A percentile compares a stretch with the other conserved stretches of the same genome.
These are phyloP conservation scores for Odonthalia washingtoniensis DNA, from an alignment of 31 red algal genomes.

Conservation along the genomic window DNA sequence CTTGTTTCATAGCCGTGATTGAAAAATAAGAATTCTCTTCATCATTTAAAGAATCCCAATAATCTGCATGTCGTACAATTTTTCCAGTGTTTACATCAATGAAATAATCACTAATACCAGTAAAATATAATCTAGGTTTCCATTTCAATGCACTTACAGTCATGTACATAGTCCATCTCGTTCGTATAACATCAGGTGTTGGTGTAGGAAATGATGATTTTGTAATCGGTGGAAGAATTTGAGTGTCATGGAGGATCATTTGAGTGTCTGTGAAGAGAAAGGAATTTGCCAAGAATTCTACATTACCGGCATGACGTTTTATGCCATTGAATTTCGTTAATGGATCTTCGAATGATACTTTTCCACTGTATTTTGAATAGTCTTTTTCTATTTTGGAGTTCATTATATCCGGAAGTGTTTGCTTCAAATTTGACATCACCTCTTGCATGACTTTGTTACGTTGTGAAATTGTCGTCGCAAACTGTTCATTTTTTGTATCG, in stretches of 20 bases:
- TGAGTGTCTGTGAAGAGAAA: slow-evolving; percentile 62
- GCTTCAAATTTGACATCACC: background rate
- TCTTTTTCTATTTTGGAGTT: background rate
- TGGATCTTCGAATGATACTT: slow-evolving; percentile 81
- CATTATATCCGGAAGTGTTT: background rate
- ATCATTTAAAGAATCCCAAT: slow-evolving; percentile 76
- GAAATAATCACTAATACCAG: slow-evolving; percentile 76
- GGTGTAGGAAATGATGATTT: no score
- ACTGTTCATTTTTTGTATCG: no score
- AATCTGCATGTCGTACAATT: slow-evolving; percentile 65
- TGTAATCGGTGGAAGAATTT: slow-evolving; percentile 30
- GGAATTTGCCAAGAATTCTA: slow-evolving; percentile 71
- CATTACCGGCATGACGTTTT: slow-evolving; percentile 65
- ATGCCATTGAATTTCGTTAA: slow-evolving; percentile 76
- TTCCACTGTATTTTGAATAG: slow-evolving; percentile 57
- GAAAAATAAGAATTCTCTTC: slow-evolving; percentile 61
- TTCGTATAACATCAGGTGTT: slow-evolving; percentile 44
- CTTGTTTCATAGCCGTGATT: slow-evolving; percentile 45
- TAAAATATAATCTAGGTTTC: slow-evolving; percentile 78
- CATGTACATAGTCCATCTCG: slow-evolving; percentile 84
- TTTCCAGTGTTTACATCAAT: slow-evolving; percentile 35
- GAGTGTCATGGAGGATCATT: slow-evolving; percentile 68
- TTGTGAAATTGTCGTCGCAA: no score
- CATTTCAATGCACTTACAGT: slow-evolving; percentile 62
- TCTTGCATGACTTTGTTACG: background rate